A percentile compares a stretch with the other conserved stretches of the same genome.
Evolutionary conservation across 1,284 basidiomycete genomes (phyloP).

Genomic region (Rhodotorula sp.): DNA sequence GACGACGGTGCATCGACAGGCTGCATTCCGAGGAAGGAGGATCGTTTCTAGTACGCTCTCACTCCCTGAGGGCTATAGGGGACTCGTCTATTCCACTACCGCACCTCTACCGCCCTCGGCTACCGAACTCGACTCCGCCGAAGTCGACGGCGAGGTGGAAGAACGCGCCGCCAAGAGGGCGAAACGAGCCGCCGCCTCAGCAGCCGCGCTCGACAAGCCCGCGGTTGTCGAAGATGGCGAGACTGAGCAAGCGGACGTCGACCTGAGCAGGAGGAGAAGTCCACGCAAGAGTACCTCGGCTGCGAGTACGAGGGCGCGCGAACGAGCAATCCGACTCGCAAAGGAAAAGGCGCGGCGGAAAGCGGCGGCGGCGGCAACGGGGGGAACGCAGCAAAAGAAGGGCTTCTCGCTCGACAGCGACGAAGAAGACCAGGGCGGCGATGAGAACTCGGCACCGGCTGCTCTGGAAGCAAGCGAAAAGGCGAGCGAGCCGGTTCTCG

Average conservation of each 20-base stretch:
- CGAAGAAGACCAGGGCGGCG: slow-evolving; percentile 38
- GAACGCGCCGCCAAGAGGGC: slow-evolving; percentile 26
- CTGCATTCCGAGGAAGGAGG: slow-evolving; percentile 68
- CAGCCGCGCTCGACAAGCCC: not conserved
- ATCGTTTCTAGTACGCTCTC: slow-evolving; percentile 63
- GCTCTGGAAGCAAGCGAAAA: not conserved
- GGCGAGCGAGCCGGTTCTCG: not conserved
- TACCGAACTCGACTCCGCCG: slow-evolving; percentile 1
- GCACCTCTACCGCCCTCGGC: slow-evolving; percentile 34
- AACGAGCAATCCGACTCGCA: slow-evolving; percentile 35
- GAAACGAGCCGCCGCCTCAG: slow-evolving; percentile 41
- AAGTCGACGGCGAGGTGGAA: slow-evolving; percentile 38
- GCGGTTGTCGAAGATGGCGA: not conserved
- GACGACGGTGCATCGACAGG: slow-evolving; percentile 40
- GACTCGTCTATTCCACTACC: slow-evolving; percentile 57
- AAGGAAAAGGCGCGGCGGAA: slow-evolving; percentile 9
- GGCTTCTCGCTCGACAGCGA: slow-evolving; percentile 16
- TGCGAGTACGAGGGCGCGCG: slow-evolving; percentile 41
- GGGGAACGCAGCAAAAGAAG: not conserved
- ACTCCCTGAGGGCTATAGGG: slow-evolving; percentile 65
- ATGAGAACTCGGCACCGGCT: not conserved
- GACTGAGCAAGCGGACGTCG: not conserved
- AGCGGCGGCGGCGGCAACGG: not conserved
- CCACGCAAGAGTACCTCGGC: slow-evolving; percentile 19
- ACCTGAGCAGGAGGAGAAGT: slow-evolving; percentile 1